Evolutionary conservation across 805 yeast species (phyloP), one percentile per base, ranked within the genome.

Genomic region (Kodamaea jinghongensis): DNA sequence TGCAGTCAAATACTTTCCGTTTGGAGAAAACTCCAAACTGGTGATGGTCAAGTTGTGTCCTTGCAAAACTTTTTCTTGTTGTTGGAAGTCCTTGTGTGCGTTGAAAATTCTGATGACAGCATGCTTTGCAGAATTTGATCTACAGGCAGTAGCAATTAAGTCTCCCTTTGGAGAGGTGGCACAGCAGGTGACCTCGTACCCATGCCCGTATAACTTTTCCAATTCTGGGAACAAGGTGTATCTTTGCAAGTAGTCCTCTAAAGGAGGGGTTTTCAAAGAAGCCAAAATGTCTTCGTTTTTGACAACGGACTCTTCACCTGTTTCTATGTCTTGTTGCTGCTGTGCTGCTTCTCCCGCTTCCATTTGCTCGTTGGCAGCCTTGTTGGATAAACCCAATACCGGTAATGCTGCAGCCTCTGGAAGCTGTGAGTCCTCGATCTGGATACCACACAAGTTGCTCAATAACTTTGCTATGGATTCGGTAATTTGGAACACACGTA

Each of bases 131-230:
- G 80, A 77, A 59, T 91, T 91, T 3, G 98, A 89, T 45, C 83
- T 76, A 67, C 97, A 91, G n/a, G 97, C 86, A 6, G 95, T 80
- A 2, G 96, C 96, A 31, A 93, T 72, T 17, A 83, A 58, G 27
- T 64, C 57, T 10, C 78, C 75, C 50, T 76, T 80, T 4, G 82
- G 79, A 6, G 88, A 78, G 1, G 81, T 75, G 38, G 86, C 95
- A 28, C 89, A 73, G 32, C 91, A 75, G 0, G 88, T 79, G 28
- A 90, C 79, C 58, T 95, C 99, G 61, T 88, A 95, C 6, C 99
- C 99, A 60, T 93, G 99, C 0, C 99, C 99, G 55, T 93, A 93
- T 31, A 93, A 63, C 58, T 93, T 93, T 53, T 93, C 99, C 41
- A 83, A 67, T 56, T 93, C 99, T 0, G 99, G 99, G 83, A 95